phyloP scores from a whole-genome alignment of 2,329 filamentous ascomycete species.

The Pyrenochaeta sp. region DNA sequence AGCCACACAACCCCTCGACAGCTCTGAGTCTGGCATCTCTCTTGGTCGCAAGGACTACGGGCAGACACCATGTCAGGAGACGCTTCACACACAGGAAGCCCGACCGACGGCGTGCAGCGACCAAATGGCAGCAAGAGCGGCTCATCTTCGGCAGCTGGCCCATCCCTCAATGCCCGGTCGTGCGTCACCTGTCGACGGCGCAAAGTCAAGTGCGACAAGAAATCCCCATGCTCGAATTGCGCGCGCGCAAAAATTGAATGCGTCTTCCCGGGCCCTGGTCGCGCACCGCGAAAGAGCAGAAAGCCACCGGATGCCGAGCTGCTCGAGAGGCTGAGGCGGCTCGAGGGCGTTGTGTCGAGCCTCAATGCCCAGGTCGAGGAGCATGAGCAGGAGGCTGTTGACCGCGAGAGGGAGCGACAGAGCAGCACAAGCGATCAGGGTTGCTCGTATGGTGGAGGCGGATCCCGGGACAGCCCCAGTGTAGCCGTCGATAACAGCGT shows the following conservation, averaged over 20 bases:
- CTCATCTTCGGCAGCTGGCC: slow-evolving; percentile 14
- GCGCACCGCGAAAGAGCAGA: slow-evolving; percentile 73
- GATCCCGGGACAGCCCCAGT: slow-evolving; percentile 11
- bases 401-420: slow-evolving; percentile 30
- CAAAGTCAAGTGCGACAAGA: slow-evolving; percentile 82
- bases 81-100: slow-evolving; percentile 21
- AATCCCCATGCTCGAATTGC: slow-evolving; percentile 79
- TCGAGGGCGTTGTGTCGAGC: slow-evolving; percentile 77
- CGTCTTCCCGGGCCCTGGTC: slow-evolving; percentile 76
- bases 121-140: slow-evolving; percentile 26
- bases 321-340: slow-evolving; percentile 73
- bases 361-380: slow-evolving; percentile 57
- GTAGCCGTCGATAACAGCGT: slow-evolving; percentile 43
- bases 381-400: slow-evolving; percentile 45
- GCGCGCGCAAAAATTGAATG: slow-evolving; percentile 74
- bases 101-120: slow-evolving; percentile 30
- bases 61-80: slow-evolving; percentile 36
- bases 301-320: slow-evolving; percentile 76
- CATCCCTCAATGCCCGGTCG: slow-evolving; percentile 40
- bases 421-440: slow-evolving; percentile 14
- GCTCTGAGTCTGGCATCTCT: neutral
- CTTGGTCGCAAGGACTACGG: neutral
- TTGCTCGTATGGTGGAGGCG: slow-evolving; percentile 8
- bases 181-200: slow-evolving; percentile 53
- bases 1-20: neutral